phyloP scores from a whole-genome alignment of 768 basidiomycete genomes.

The Cystobasidium ongulense region DNA sequence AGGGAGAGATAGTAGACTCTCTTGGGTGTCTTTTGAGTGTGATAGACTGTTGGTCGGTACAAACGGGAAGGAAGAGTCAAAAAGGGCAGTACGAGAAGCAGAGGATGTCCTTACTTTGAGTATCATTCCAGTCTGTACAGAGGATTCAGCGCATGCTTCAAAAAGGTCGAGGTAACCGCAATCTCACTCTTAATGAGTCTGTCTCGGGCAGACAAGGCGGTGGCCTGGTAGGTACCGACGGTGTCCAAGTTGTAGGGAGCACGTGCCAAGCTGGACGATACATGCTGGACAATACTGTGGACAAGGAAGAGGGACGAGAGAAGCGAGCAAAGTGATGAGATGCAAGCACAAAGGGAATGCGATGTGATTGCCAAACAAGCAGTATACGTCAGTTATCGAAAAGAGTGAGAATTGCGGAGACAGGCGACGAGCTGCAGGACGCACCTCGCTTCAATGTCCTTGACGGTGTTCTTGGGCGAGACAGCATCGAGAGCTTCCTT shows the following conservation, averaged over 20 bases:
- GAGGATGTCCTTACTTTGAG: constrained; percentile 35
- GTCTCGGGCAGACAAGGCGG: constrained; percentile 78
- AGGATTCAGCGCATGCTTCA: not conserved
- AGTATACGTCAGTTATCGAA: not conserved
- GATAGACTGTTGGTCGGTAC: constrained; percentile 37
- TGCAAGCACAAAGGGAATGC: not conserved
- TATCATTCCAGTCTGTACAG: constrained; percentile 25
- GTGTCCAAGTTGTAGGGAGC: constrained; percentile 81
- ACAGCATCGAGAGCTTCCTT: constrained; percentile 18
- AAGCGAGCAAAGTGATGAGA: not conserved
- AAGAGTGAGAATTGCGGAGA: not conserved
- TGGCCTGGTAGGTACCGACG: constrained; percentile 82
- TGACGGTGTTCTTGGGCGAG: constrained; percentile 14
- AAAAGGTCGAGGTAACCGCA: not conserved
- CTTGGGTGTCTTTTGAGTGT: constrained; percentile 46
- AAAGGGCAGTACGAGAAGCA: not conserved
- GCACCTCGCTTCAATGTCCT: constrained; percentile 22
- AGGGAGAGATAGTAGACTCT: constrained; percentile 79
- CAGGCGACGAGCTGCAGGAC: not conserved
- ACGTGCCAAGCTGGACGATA: constrained; percentile 67
- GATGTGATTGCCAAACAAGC: not conserved
- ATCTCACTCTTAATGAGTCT: constrained; percentile 50
- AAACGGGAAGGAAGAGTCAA: not conserved
- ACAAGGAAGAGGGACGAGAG: not conserved
- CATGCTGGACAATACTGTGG: constrained; percentile 30